These are phyloP conservation scores for Coemansia erecta DNA, from an alignment of 192 early-diverging fungal genomes.

Conservation along the genomic window DNA sequence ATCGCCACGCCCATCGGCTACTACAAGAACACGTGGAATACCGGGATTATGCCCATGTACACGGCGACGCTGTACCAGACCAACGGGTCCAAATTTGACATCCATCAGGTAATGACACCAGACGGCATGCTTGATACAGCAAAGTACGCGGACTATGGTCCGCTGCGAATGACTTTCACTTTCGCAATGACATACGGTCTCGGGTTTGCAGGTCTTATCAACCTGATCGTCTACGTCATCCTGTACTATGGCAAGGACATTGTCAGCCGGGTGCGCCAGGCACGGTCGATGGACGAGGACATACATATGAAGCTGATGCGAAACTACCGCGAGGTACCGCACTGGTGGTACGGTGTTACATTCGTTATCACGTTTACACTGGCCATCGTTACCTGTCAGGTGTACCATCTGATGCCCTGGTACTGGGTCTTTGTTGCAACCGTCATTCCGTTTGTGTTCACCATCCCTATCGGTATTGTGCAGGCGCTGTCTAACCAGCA, in stretches of 20 bases:
- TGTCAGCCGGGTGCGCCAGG: constrained; percentile 56
- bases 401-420: constrained; percentile 56
- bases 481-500: constrained; percentile 72
- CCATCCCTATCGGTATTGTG: constrained; percentile 81
- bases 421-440: constrained; percentile 72
- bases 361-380: constrained; percentile 43
- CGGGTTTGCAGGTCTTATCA: constrained; percentile 64
- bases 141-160: constrained; percentile 60
- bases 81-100: constrained; percentile 58
- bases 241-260: constrained; percentile 73
- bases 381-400: constrained; percentile 44
- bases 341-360: constrained; percentile 66
- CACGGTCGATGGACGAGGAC: constrained; percentile 62
- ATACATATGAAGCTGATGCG: constrained; percentile 76
- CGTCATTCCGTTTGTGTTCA: constrained; percentile 60
- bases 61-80: constrained; percentile 61
- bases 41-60: constrained; percentile 60
- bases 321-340: constrained; percentile 70
- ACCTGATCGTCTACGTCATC: constrained; percentile 62
- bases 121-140: constrained; percentile 56
- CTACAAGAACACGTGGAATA: constrained; percentile 64
- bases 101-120: constrained; percentile 56
- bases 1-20: constrained; percentile 70
- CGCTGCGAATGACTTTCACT: constrained; percentile 64
- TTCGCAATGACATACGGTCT: constrained; percentile 71